phyloP scores from a whole-genome alignment of 805 yeast genomes.

The Yarrowia yakushimensis region DNA sequence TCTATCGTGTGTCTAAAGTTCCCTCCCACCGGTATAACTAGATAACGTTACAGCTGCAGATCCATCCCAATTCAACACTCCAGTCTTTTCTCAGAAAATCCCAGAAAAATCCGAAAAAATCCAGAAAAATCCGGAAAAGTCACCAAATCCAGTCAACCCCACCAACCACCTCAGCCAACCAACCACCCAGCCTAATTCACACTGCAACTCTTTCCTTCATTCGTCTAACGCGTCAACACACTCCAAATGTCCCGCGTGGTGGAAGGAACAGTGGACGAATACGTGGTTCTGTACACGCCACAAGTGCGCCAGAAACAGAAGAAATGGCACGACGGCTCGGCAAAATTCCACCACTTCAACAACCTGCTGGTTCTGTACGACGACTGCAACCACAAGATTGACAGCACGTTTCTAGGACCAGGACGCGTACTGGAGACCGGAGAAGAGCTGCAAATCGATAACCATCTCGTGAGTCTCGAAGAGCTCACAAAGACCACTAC shows the following conservation, averaged over 20 bases:
- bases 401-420: conserved; percentile 27
- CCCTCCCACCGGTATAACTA: too few species aligned
- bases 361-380: conserved; percentile 35
- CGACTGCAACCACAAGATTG: conserved; percentile 32
- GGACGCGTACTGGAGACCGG: conserved; percentile 29
- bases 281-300: conserved; percentile 38
- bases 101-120: too few species aligned
- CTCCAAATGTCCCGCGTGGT: background rate
- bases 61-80: too few species aligned
- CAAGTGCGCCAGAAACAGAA: conserved; percentile 39
- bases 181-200: too few species aligned
- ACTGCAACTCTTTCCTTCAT: too few species aligned
- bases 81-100: too few species aligned
- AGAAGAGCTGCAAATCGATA: conserved; percentile 32
- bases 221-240: background rate
- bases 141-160: too few species aligned
- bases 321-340: conserved; percentile 40
- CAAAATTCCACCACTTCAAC: conserved; percentile 32
- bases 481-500: conserved; percentile 22
- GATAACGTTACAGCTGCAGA: too few species aligned
- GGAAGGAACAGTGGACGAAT: conserved; percentile 29
- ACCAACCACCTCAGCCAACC: too few species aligned
- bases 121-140: too few species aligned
- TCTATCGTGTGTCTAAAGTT: too few species aligned
- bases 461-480: conserved; percentile 35